These are phyloP conservation scores for Lichina pygmaea DNA, from an alignment of 495 filamentous ascomycete genomes.

Conservation along the genomic window DNA sequence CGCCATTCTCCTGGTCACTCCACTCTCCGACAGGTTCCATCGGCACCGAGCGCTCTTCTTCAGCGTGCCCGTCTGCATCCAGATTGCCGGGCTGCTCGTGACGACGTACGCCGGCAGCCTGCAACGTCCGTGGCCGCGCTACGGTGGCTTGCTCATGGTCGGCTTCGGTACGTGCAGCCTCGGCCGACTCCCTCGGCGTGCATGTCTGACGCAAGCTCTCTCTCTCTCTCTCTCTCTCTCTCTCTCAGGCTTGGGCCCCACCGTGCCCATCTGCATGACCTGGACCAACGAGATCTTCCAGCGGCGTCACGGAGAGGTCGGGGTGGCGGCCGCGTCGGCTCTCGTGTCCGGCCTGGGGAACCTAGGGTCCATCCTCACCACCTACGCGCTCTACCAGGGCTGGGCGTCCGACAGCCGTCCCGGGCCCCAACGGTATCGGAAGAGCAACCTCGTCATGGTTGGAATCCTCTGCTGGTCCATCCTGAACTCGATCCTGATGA, in stretches of 20 bases:
- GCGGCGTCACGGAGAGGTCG: slow-evolving; percentile 66
- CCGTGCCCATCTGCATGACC: slow-evolving; percentile 77
- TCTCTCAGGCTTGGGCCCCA: slow-evolving; percentile 35
- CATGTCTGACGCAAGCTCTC: background rate
- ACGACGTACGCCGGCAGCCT: slow-evolving; percentile 45
- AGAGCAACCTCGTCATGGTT: slow-evolving; percentile 70
- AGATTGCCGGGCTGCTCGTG: slow-evolving; percentile 59
- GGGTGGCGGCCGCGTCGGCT: slow-evolving; percentile 69
- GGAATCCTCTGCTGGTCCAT: slow-evolving; percentile 63
- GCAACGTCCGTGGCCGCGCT: slow-evolving; percentile 52
- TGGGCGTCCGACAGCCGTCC: slow-evolving; percentile 46
- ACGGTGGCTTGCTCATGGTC: slow-evolving; percentile 69
- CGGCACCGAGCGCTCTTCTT: slow-evolving; percentile 66
- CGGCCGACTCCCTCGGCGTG: background rate
- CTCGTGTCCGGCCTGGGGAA: slow-evolving; percentile 72
- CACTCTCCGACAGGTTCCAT: slow-evolving; percentile 70
- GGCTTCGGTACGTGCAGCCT: slow-evolving; percentile 32
- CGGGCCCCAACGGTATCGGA: slow-evolving; percentile 46
- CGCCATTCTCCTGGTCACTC: slow-evolving; percentile 64
- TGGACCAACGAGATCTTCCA: slow-evolving; percentile 88
- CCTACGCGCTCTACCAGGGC: slow-evolving; percentile 68
- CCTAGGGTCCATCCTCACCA: slow-evolving; percentile 59
- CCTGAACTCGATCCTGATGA: slow-evolving; percentile 36
- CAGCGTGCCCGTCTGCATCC: slow-evolving; percentile 39
- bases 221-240: too few relatives aligned